These are phyloP conservation scores for Rhynchosporium secalis DNA, from an alignment of 2,329 filamentous ascomycete species.

Conservation along the genomic window DNA sequence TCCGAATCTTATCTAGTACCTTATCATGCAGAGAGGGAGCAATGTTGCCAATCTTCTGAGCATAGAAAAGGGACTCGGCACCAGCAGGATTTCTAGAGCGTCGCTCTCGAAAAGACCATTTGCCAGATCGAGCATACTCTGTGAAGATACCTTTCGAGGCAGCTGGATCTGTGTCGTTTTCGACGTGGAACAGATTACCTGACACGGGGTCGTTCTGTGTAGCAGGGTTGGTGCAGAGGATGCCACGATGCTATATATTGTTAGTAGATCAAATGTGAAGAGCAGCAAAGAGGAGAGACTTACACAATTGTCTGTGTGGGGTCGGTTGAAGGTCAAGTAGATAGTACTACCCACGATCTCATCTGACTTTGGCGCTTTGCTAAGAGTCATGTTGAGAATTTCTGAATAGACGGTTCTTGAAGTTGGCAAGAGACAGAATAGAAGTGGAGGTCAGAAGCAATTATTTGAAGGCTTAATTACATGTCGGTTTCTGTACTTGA, in stretches of 20 bases:
- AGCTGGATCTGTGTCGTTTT: constrained; percentile 8
- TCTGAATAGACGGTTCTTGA: not conserved
- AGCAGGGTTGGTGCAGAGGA: constrained; percentile 22
- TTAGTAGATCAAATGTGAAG: constrained; percentile 2
- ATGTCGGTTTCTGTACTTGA: not conserved
- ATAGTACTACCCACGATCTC: constrained; percentile 29
- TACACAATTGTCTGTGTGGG: constrained; percentile 33
- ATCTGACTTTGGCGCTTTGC: constrained; percentile 12
- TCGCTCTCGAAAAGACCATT: constrained; percentile 19
- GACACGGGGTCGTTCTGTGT: constrained; percentile 27
- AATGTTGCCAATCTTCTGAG: constrained; percentile 21
- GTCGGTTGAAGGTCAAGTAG: constrained; percentile 35
- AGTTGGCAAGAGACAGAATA: not conserved
- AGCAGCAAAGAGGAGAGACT: not conserved
- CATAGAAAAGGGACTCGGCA: constrained; percentile 1
- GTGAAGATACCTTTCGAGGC: constrained; percentile 16
- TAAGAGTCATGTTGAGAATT: not conserved
- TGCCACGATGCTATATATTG: constrained; percentile 28
- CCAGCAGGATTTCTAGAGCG: not conserved
- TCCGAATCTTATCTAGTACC: constrained; percentile 21
- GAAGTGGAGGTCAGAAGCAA: not conserved
- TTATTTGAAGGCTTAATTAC: not conserved
- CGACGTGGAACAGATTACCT: constrained; percentile 25
- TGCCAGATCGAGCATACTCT: constrained; percentile 24
- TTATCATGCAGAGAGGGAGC: constrained; percentile 20